phyloP scores from a whole-genome alignment of 495 filamentous ascomycete species.

The Aspergillus avenaceus region DNA sequence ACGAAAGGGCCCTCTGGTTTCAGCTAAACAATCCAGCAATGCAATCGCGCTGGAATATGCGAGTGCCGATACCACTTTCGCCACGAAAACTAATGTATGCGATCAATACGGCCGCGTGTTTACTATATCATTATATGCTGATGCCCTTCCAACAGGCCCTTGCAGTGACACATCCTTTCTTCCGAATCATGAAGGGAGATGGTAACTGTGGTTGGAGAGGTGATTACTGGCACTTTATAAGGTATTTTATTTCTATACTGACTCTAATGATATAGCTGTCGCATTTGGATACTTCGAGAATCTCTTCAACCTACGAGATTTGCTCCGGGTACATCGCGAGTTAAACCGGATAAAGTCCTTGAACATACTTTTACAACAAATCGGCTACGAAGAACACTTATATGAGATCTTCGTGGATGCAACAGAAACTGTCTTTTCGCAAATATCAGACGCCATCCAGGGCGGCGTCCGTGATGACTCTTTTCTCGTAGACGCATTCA shows the following conservation, averaged over 20 bases:
- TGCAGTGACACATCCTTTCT: conserved; percentile 79
- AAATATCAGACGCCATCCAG: conserved; percentile 48
- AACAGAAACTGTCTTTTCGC: conserved; percentile 60
- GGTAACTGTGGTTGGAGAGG: conserved; percentile 98
- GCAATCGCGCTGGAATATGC: conserved; percentile 84
- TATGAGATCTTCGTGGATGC: conserved; percentile 83
- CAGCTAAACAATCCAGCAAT: conserved; percentile 70
- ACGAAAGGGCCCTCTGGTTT: conserved; percentile 74
- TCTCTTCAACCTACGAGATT: conserved; percentile 63
- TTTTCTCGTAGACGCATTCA: conserved; percentile 70
- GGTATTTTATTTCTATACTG: background rate
- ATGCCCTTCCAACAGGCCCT: conserved; percentile 54
- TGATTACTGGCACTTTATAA: conserved; percentile 38
- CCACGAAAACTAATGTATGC: conserved; percentile 80
- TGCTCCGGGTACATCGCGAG: conserved; percentile 62
- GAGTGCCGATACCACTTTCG: conserved; percentile 79
- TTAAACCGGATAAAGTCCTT: conserved; percentile 65
- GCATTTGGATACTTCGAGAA: conserved; percentile 91
- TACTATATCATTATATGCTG: conserved; percentile 9
- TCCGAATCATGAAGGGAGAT: conserved; percentile 84
- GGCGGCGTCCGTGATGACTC: conserved; percentile 55
- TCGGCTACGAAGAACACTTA: conserved; percentile 60
- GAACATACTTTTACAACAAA: conserved; percentile 63
- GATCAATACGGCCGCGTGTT: background rate
- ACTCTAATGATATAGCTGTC: conserved; percentile 58